phyloP scores from a whole-genome alignment of 106 monocot genomes.

The Dioscorea alata region DNA sequence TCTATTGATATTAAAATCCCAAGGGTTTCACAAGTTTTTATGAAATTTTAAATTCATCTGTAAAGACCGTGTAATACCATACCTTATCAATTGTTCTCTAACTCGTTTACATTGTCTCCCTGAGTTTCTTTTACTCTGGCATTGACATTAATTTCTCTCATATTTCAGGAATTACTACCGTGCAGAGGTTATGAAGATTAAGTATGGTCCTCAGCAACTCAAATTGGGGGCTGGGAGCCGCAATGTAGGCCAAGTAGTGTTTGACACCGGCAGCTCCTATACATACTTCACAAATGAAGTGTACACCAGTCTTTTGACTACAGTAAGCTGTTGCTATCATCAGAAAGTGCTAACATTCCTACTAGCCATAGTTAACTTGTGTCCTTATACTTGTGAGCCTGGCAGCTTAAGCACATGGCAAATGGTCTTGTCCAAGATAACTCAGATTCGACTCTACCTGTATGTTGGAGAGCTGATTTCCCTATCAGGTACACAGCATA shows the following conservation, averaged over 20 bases:
- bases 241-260: constrained; percentile 34
- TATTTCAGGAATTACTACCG: constrained; percentile 53
- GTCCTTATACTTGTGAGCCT: neutral
- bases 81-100: no score
- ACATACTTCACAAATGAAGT: constrained; percentile 67
- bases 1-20: no score
- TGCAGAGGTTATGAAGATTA: constrained; percentile 36
- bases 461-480: constrained; percentile 60
- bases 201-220: constrained; percentile 51
- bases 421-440: constrained; percentile 42
- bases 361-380: no score
- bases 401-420: constrained; percentile 49
- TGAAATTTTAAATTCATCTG: no score
- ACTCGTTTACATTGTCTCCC: no score
- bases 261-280: constrained; percentile 88
- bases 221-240: constrained; percentile 6
- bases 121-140: no score
- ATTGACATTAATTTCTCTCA: no score
- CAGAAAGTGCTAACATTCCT: no score
- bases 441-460: constrained; percentile 56
- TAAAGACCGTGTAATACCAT: no score
- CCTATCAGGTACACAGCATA: constrained; percentile 40
- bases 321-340: constrained; percentile 26
- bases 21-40: no score
- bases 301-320: constrained; percentile 46